A percentile compares a stretch with the other conserved stretches of the same genome.
Evolutionary conservation across 1,139 yeast genomes (phyloP).

Genomic region (Candida anutae): DNA sequence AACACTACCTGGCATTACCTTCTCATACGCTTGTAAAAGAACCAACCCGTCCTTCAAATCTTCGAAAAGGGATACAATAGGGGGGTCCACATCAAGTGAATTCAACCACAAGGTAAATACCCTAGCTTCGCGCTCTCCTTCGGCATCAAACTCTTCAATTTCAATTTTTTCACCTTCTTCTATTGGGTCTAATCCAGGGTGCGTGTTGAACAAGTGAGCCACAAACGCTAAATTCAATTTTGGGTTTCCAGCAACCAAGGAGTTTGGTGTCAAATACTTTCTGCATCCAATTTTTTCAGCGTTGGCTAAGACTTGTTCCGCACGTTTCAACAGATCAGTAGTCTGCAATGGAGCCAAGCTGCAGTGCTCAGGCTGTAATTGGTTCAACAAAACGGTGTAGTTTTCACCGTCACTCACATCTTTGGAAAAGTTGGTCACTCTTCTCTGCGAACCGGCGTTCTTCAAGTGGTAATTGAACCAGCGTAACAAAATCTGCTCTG

Average conservation of each 20-base stretch:
- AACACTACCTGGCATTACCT: conserved; percentile 90
- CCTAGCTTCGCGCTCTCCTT: conserved; percentile 98
- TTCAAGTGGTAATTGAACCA: conserved; percentile 97
- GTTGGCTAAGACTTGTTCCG: conserved; percentile 74
- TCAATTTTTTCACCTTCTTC: conserved; percentile 86
- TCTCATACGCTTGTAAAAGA: conserved; percentile 86
- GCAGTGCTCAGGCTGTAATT: conserved; percentile 78
- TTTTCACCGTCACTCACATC: conserved; percentile 95
- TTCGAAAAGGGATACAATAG: conserved; percentile 85
- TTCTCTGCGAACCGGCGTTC: conserved; percentile 86
- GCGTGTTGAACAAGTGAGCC: conserved; percentile 91
- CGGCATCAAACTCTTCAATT: conserved; percentile 95
- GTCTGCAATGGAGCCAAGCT: conserved; percentile 76
- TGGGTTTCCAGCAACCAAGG: conserved; percentile 94
- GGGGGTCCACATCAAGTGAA: conserved; percentile 92
- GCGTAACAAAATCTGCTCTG: conserved; percentile 92
- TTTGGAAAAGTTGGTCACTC: conserved; percentile 75
- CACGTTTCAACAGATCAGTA: conserved; percentile 65
- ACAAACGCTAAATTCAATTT: conserved; percentile 94
- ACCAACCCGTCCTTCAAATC: conserved; percentile 92
- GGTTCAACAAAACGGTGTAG: conserved; percentile 82
- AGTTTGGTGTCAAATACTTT: conserved; percentile 87
- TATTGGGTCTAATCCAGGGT: conserved; percentile 94
- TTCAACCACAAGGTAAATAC: conserved; percentile 97
- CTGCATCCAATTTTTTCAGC: conserved; percentile 92